These are phyloP conservation scores for Saccharomyces hybrid DNA, from an alignment of 1,139 yeast genomes.

Conservation along the genomic window DNA sequence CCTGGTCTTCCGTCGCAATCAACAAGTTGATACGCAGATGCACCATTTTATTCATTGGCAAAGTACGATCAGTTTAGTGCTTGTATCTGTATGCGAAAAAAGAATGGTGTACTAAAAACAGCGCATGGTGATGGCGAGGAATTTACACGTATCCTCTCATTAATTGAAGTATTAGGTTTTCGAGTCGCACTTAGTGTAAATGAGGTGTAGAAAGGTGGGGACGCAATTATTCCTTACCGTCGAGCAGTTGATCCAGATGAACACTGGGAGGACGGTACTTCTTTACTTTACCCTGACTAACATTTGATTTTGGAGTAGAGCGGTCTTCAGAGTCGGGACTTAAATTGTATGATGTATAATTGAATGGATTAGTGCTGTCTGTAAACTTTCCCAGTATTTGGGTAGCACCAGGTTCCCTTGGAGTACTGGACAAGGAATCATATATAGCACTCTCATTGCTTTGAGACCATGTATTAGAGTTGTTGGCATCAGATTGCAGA, in stretches of 20 bases:
- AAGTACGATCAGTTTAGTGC: not conserved
- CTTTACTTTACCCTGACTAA: conserved; percentile 8
- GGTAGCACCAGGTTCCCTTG: conserved; percentile 3
- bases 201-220: not conserved
- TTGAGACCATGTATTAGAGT: conserved; percentile 1
- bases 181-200: not conserved
- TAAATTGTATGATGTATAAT: not conserved
- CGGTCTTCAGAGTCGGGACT: not conserved
- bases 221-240: conserved; percentile 6
- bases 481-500: conserved; percentile 12
- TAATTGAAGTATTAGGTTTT: not conserved
- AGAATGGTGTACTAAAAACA: not conserved
- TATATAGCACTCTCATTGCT: conserved; percentile 3
- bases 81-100: not conserved
- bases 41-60: not conserved
- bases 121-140: not conserved
- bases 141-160: not conserved
- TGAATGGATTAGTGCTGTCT: not conserved
- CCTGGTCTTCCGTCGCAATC: not conserved
- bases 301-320: not conserved
- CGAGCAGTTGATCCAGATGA: conserved; percentile 16
- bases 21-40: not conserved
- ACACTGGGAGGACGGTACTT: conserved; percentile 15
- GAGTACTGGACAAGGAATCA: conserved; percentile 6
- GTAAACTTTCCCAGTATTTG: conserved; percentile 3